Conservation (phyloP, 768 basidiomycete species). For the Lactarius akahatsu region DNA sequence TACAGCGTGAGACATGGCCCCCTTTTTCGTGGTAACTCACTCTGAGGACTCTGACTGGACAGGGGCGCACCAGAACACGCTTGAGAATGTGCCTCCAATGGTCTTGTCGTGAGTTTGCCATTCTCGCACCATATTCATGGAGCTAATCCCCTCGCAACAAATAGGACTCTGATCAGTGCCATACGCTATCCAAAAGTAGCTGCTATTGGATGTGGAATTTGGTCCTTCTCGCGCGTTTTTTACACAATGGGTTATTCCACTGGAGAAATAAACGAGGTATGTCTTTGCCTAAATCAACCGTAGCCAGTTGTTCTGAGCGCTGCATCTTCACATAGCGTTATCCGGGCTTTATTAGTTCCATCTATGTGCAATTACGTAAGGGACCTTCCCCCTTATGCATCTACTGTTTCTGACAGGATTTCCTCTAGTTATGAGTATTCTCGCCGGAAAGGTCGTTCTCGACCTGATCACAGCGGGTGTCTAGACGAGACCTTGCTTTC, state of each 20-base stretch:
- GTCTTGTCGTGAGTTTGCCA: conserved; percentile 29
- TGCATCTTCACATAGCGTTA: not conserved
- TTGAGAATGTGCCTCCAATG: conserved; percentile 38
- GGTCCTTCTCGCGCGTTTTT: conserved; percentile 42
- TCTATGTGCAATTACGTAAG: conserved; percentile 7
- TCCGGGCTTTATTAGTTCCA: not conserved
- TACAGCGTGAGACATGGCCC: conserved; percentile 51
- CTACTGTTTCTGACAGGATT: not conserved
- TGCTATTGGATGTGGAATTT: conserved; percentile 43
- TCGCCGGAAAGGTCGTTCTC: conserved; percentile 17
- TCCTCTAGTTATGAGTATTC: not conserved
- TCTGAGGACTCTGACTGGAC: not conserved
- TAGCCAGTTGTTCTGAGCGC: not conserved
- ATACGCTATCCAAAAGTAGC: conserved; percentile 44
- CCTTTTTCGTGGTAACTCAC: not conserved
- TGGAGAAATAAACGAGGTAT: conserved; percentile 45
- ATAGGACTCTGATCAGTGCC: conserved; percentile 44
- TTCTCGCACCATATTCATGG: not conserved
- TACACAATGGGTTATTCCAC: conserved; percentile 50
- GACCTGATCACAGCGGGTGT: conserved; percentile 19
- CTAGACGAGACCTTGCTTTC: not conserved
- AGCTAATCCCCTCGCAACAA: not conserved
- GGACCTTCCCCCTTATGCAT: not conserved
- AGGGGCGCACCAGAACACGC: conserved; percentile 69
- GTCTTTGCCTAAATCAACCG: conserved; percentile 1